Percentiles rank a stretch among this genome's conserved stretches.
Conservation (phyloP, 2,329 filamentous ascomycete species). For the Arthrobotrys pseudoclavata region DNA sequence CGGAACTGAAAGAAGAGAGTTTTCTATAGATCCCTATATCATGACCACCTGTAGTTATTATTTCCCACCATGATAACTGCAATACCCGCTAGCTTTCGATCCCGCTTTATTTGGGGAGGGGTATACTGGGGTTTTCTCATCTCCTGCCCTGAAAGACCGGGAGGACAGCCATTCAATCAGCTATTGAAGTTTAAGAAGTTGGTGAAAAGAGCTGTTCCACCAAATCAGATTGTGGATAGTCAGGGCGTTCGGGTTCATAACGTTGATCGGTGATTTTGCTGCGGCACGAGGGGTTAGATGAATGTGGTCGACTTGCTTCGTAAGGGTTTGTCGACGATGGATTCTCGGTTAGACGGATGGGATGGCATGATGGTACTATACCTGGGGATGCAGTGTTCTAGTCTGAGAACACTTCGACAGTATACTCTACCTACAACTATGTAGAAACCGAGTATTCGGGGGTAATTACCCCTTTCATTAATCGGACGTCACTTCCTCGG, state of each 20-base stretch:
- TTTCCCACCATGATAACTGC: conserved; percentile 17
- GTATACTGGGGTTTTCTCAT: neutral
- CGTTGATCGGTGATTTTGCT: conserved; percentile 5
- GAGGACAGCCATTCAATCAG: neutral
- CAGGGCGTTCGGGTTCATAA: conserved; percentile 8
- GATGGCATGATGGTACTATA: neutral
- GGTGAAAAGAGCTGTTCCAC: neutral
- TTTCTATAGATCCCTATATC: neutral
- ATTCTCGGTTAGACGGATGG: neutral
- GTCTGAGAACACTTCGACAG: neutral
- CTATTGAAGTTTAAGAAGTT: neutral
- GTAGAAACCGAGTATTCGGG: neutral
- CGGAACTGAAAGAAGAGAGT: conserved; percentile 1
- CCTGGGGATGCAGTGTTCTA: neutral
- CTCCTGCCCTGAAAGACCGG: neutral
- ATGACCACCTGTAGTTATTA: neutral
- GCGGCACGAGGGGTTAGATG: neutral
- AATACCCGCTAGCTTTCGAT: neutral
- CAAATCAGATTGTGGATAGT: neutral
- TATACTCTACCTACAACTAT: neutral
- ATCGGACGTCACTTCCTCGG: neutral
- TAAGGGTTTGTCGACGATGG: neutral
- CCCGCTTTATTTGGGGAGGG: conserved; percentile 7
- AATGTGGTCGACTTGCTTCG: neutral
- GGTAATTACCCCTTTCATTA: neutral